These are phyloP conservation scores for Psophocarpus tetragonolobus DNA, from an alignment of 306 rosid genomes.

Conservation along the genomic window DNA sequence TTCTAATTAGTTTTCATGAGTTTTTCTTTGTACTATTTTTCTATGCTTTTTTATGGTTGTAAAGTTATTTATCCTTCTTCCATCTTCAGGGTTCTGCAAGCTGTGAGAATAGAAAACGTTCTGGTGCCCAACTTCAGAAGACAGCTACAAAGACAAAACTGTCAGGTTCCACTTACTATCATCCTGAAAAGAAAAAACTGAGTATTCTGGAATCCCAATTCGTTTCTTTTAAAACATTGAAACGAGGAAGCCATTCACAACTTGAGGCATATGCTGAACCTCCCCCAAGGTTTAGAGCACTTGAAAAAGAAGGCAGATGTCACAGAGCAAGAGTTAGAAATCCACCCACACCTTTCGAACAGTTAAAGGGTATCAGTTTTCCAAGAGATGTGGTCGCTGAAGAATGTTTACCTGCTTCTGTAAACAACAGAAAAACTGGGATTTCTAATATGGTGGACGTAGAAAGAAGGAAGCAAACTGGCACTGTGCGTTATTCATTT, in stretches of 20 bases:
- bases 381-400: conserved; percentile 51
- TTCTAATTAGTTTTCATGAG: conserved; percentile 6
- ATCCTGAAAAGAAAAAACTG: conserved; percentile 37
- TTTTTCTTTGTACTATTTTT: conserved; percentile 19
- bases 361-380: conserved; percentile 51
- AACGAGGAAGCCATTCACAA: conserved; percentile 59
- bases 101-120: conserved; percentile 48
- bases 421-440: conserved; percentile 44
- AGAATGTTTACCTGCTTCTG: conserved; percentile 45
- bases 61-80: conserved; percentile 34
- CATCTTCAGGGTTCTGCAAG: conserved; percentile 59
- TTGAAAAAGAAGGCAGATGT: conserved; percentile 55
- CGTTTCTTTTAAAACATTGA: conserved; percentile 53
- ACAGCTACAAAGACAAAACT: conserved; percentile 41
- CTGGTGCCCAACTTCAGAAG: conserved; percentile 48
- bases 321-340: conserved; percentile 48
- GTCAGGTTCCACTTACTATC: conserved; percentile 31
- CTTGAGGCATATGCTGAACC: conserved; percentile 55
- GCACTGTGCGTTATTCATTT: conserved; percentile 49
- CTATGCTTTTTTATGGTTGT: conserved; percentile 24
- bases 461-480: conserved; percentile 55
- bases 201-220: conserved; percentile 38
- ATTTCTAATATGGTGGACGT: conserved; percentile 41
- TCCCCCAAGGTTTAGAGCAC: conserved; percentile 57
- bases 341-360: conserved; percentile 39